These are phyloP conservation scores for Parascedosporium putredinis DNA, from an alignment of 2,329 filamentous ascomycete species.

Conservation along the genomic window DNA sequence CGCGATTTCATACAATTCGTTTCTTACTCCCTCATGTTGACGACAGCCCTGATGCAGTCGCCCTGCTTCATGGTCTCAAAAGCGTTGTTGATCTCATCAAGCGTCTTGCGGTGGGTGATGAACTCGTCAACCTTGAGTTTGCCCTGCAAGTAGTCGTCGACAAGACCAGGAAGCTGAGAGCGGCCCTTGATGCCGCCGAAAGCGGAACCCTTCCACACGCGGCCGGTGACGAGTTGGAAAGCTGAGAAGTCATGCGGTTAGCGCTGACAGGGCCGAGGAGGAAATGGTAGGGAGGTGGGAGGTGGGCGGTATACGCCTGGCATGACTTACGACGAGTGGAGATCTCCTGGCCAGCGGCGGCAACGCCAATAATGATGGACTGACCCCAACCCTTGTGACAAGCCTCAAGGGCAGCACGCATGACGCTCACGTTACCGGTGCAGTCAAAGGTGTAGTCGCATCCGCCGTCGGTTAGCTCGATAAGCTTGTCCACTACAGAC, in stretches of 20 bases:
- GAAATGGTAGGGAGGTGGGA: slow-evolving; percentile 8
- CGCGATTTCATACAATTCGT: not conserved
- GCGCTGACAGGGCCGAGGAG: not conserved
- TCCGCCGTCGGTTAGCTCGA: slow-evolving; percentile 96
- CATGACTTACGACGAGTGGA: slow-evolving; percentile 72
- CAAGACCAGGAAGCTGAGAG: slow-evolving; percentile 76
- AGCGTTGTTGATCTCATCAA: slow-evolving; percentile 76
- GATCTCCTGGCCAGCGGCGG: slow-evolving; percentile 92
- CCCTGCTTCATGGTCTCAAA: slow-evolving; percentile 93
- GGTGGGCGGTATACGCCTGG: not conserved
- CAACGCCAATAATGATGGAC: slow-evolving; percentile 95
- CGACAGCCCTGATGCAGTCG: slow-evolving; percentile 93
- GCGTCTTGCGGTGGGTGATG: slow-evolving; percentile 86
- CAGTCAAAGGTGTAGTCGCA: slow-evolving; percentile 99
- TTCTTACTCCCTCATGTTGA: slow-evolving; percentile 47
- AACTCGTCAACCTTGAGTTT: slow-evolving; percentile 98
- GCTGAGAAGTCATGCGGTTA: slow-evolving; percentile 38
- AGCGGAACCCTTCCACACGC: slow-evolving; percentile 95
- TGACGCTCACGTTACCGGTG: slow-evolving; percentile 92
- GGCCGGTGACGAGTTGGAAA: slow-evolving; percentile 96
- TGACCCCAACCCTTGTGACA: slow-evolving; percentile 99
- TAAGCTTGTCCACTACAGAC: slow-evolving; percentile 81
- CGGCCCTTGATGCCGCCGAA: slow-evolving; percentile 98
- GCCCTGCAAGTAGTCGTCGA: slow-evolving; percentile 80
- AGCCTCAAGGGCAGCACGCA: slow-evolving; percentile 89